Evolutionary conservation across 2,329 filamentous ascomycete species (phyloP), one percentile per base, ranked within the genome.

Genomic region (Fusarium sp.): DNA sequence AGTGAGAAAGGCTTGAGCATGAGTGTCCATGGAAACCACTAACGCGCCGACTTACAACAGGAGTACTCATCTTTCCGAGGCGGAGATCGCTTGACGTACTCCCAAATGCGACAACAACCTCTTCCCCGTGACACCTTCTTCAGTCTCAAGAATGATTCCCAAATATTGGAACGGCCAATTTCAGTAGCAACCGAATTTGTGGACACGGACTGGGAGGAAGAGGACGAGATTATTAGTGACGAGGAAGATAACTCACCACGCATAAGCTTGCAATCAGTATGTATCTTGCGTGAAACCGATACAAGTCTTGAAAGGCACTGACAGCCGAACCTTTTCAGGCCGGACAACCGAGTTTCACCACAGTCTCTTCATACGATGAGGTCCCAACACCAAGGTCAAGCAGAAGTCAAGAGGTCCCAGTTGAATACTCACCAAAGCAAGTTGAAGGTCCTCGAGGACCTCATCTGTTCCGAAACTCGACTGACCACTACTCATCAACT

Each of bases 321-420:
- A 74, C 62, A 56, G 9, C n/a, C 13, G 47, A 41, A 29, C 30
- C 29, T 57, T 14, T 73, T 74, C 76, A 94, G 92, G 86, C 88
- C 67, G 87, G 86, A 74, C 88, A 92, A 75, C 89, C 88, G 64
- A 97, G 93, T 83, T 89, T 94, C 77, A 95, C 93, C 5, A 97
- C 94, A 4, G 85, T 96, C 40, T 97, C 94, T 9, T 95, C 93
- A 2, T 94, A 92, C 75, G 94, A 97, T 76, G 94, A 97, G 78
- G 86, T 90, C 6, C 88, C 89, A 30, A 97, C 94, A 27, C 94
- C 94, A 20, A 87, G 88, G 67, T 91, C 91, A 47, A 87, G 83
- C 74, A 85, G 85, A 71, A 85, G 87, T 69, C 86, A 88, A 65
- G 85, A 85, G 67, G 84, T 84, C 29, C 93, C 88, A 53, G 86